Evolutionary conservation across 495 filamentous ascomycete species (phyloP).

Genomic region (Chaetomium tenue): DNA sequence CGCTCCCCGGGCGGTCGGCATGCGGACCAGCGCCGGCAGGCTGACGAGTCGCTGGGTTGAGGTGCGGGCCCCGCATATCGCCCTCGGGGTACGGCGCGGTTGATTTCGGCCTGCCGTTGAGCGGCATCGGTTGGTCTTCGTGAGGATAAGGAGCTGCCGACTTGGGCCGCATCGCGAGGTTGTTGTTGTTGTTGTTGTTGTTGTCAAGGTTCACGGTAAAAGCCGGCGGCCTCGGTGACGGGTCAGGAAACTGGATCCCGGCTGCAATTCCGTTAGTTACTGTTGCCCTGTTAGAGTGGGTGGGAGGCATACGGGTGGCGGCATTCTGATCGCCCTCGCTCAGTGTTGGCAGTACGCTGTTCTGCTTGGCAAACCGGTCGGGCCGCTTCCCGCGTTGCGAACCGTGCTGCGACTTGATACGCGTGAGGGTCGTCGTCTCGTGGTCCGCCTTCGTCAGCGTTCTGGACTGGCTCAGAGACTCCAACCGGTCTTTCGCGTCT

Average conservation of each 20-base stretch:
- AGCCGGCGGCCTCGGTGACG: conserved; percentile 51
- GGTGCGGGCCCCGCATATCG: conserved; percentile 40
- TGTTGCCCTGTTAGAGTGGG: conserved; percentile 11
- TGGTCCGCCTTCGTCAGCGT: conserved; percentile 87
- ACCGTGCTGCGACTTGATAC: conserved; percentile 90
- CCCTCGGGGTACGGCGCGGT: conserved; percentile 56
- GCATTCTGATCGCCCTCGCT: conserved; percentile 27
- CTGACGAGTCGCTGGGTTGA: conserved; percentile 40
- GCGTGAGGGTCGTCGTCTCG: conserved; percentile 81
- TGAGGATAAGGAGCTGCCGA: conserved; percentile 61
- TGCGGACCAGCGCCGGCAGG: conserved; percentile 40
- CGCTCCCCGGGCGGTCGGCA: conserved; percentile 61
- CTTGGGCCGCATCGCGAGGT: conserved; percentile 43
- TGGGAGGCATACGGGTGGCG: conserved; percentile 22
- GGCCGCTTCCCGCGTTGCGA: conserved; percentile 73
- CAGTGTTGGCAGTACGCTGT: conserved; percentile 54
- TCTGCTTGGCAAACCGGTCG: conserved; percentile 56
- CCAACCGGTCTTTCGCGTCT: conserved; percentile 77
- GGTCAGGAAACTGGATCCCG: conserved; percentile 69
- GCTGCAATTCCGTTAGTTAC: conserved; percentile 35
- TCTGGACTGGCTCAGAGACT: conserved; percentile 81
- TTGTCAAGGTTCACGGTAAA: conserved; percentile 44
- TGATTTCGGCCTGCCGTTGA: conserved; percentile 39
- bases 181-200: conserved; percentile 30
- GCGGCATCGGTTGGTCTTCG: conserved; percentile 41